phyloP scores from a whole-genome alignment of 441 rosid genomes.

The Pelargonium australe region DNA sequence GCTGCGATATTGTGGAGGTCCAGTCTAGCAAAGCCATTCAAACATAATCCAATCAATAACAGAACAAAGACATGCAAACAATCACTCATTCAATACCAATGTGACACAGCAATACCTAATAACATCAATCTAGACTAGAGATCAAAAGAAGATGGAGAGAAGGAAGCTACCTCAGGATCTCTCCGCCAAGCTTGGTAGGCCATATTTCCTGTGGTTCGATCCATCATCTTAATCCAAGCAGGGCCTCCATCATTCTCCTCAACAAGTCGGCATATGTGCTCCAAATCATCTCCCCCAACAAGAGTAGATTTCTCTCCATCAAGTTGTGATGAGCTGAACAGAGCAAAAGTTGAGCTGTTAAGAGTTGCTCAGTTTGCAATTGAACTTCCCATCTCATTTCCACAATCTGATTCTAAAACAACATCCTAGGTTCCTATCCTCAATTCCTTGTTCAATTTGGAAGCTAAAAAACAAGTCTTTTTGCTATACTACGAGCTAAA shows the following conservation, averaged over 20 bases:
- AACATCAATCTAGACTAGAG: no score
- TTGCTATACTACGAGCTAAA: no score
- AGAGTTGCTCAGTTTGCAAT: no score
- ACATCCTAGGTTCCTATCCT: no score
- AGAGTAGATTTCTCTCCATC: slow-evolving; percentile 30
- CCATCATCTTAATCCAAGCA: no score
- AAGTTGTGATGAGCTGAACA: slow-evolving; percentile 34
- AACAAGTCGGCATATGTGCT: slow-evolving; percentile 58
- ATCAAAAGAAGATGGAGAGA: no score
- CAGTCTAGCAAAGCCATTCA: slow-evolving; percentile 37
- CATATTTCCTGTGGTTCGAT: no score
- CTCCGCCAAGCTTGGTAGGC: slow-evolving; percentile 15
- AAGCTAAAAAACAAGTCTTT: no score
- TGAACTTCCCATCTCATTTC: no score
- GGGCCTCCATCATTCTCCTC: slow-evolving; percentile 29
- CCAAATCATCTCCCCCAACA: slow-evolving; percentile 55
- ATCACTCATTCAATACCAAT: not conserved
- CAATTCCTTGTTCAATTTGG: no score
- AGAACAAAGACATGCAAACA: not conserved
- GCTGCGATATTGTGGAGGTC: slow-evolving; percentile 87
- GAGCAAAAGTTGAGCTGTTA: not conserved
- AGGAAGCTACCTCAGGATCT: slow-evolving; percentile 60
- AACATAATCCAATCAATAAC: slow-evolving; percentile 11
- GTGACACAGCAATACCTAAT: not conserved
- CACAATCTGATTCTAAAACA: no score